A percentile compares a stretch with the other conserved stretches of the same genome.
Evolutionary conservation across 2,329 filamentous ascomycete species (phyloP).

Genomic region (Ophiostoma populinum): DNA sequence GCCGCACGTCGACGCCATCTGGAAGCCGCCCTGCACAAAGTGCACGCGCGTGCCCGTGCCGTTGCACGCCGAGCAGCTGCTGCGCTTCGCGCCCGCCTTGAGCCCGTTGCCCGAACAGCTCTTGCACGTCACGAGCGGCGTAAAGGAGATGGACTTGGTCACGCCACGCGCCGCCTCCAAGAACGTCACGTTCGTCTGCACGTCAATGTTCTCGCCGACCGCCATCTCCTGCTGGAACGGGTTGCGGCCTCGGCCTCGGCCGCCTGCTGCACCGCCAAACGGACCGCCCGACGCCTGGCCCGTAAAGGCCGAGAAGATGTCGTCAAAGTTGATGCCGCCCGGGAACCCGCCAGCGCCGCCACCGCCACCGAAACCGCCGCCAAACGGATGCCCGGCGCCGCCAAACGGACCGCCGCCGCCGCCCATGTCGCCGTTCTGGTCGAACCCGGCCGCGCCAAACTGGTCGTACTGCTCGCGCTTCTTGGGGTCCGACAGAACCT

Average conservation of each 20-base stretch:
- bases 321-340: constrained; percentile 84
- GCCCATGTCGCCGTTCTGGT: constrained; percentile 52
- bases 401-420: constrained; percentile 23
- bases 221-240: constrained; percentile 65
- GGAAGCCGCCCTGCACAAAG: constrained; percentile 82
- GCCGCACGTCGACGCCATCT: constrained; percentile 82
- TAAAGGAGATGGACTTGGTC: constrained; percentile 73
- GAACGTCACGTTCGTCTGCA: constrained; percentile 84
- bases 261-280: constrained; percentile 22
- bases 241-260: constrained; percentile 34
- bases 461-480: constrained; percentile 88
- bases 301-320: constrained; percentile 78
- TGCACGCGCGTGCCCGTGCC: constrained; percentile 79
- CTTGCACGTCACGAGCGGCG: constrained; percentile 62
- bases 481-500: constrained; percentile 78
- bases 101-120: constrained; percentile 72
- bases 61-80: constrained; percentile 62
- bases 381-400: constrained; percentile 43
- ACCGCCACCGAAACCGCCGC: constrained; percentile 38
- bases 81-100: constrained; percentile 60
- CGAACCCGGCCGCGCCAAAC: constrained; percentile 76
- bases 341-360: constrained; percentile 57
- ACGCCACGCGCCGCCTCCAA: constrained; percentile 91
- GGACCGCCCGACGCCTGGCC: constrained; percentile 21
- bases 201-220: constrained; percentile 92